phyloP scores from a whole-genome alignment of 176 grass and related monocot species.

The Ensete ventricosum region DNA sequence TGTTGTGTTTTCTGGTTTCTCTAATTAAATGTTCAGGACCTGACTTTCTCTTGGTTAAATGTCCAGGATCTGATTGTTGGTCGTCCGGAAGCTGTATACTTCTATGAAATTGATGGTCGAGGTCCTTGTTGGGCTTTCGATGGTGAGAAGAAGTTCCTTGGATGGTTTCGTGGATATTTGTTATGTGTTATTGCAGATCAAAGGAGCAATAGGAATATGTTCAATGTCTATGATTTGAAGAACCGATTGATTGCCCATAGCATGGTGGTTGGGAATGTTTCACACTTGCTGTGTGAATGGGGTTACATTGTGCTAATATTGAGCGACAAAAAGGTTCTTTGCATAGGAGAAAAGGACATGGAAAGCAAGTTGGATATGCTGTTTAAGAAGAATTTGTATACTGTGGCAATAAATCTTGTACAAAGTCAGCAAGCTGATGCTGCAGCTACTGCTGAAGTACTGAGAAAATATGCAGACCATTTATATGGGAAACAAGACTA shows the following conservation, averaged over 20 bases:
- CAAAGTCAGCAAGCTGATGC: conserved; percentile 93
- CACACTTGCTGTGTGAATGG: conserved; percentile 80
- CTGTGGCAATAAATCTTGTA: conserved; percentile 86
- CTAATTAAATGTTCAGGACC: not conserved
- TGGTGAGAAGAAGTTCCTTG: conserved; percentile 83
- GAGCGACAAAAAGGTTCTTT: conserved; percentile 75
- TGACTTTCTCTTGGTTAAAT: not conserved
- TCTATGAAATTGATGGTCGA: conserved; percentile 86
- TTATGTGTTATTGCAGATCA: conserved; percentile 81
- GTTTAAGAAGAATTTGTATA: conserved; percentile 97
- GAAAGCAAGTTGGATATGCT: conserved; percentile 99
- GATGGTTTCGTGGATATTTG: conserved; percentile 95
- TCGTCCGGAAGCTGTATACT: conserved; percentile 94
- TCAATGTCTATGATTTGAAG: conserved; percentile 89
- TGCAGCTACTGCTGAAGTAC: conserved; percentile 87
- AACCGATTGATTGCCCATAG: conserved; percentile 89
- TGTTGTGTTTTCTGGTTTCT: not conserved
- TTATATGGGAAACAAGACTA: conserved; percentile 90
- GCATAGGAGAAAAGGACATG: conserved; percentile 97
- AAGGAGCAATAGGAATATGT: conserved; percentile 54
- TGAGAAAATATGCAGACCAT: conserved; percentile 93
- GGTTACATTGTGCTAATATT: conserved; percentile 87
- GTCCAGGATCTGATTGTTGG: conserved; percentile 83
- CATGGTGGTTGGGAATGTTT: conserved; percentile 80
- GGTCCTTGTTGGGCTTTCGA: conserved; percentile 99